Evolutionary conservation across 1,284 basidiomycete species (phyloP), one percentile per base, ranked within the genome.

Genomic region (Sanguinoderma infundibulare): DNA sequence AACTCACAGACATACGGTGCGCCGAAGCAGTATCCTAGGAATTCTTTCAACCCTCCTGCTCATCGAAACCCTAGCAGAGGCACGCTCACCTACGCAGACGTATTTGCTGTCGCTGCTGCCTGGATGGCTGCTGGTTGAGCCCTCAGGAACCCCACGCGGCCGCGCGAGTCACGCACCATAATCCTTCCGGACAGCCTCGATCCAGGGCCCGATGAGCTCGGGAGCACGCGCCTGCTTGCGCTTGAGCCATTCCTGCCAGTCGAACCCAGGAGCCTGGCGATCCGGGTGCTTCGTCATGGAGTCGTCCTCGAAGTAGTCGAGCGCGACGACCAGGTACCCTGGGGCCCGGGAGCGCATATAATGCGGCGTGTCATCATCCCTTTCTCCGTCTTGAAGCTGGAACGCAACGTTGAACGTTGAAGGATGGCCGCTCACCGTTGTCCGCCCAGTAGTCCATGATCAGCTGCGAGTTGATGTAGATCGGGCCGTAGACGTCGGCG

Each of bases 21-120:
- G 0, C 86, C 86, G 65, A 87, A 87, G 68, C 85, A 87, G 67
- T 86, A 87, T n/a, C 84, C 84, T 84, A 84, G 87, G 67, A 86
- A 87, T n/a, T 84, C 84, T 84, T 46, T 10, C 12, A 6, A 14
- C 12, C 24, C 34, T 14, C 22, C 24, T 24, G 17, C 38, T 20
- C 6, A 36, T 5, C 8, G 12, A 32, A 9, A 20, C 24, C 7
- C 5, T 10, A 2, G 14, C 1, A 22, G 1, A 46, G 15, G n/a
- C 1, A 3, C 2, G 32, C 62, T 34, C 12, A 63, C 65, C 62
- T 1, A 62, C 62, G 40, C 60, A 62, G 5, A 56, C 34, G 14
- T 67, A 80, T 35, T 76, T 74, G 24, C 72, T 69, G 4, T 64
- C 52, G 26, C 46, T 32, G 3, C 57, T 57, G 7, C 68, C 69